These are phyloP conservation scores for Psidium guajava DNA, from an alignment of 345 rosid genomes.

Conservation along the genomic window DNA sequence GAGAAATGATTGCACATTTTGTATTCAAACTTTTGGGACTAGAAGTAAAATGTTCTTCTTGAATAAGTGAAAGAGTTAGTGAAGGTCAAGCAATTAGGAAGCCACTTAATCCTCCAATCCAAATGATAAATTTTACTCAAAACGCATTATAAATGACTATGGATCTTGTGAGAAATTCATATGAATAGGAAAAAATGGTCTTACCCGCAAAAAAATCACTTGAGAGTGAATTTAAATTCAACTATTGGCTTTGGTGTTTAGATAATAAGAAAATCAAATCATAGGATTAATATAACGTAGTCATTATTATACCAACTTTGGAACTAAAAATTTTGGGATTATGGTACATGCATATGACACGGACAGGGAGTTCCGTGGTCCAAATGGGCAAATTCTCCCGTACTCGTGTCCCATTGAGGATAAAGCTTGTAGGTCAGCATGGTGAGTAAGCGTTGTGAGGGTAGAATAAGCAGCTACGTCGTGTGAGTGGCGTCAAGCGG, in stretches of 20 bases:
- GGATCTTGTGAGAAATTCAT: not conserved
- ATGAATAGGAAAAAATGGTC: not conserved
- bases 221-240: not conserved
- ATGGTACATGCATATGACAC: not conserved
- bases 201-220: not conserved
- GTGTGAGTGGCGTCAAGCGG: too few species aligned
- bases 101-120: not conserved
- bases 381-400: too few species aligned
- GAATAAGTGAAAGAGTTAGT: rapidly evolving
- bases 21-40: not conserved
- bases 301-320: not conserved
- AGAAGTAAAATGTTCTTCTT: not conserved
- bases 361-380: too few species aligned
- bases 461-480: too few species aligned
- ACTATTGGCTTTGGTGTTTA: not conserved
- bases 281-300: not conserved
- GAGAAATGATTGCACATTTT: not conserved
- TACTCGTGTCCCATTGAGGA: too few species aligned
- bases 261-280: not conserved
- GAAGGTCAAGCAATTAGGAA: not conserved
- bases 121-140: not conserved
- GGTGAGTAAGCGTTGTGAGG: too few species aligned
- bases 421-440: too few species aligned
- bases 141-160: not conserved
- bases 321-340: not conserved